Evolutionary conservation across 345 rosid genomes (phyloP).

Genomic region (Syzygium aqueum): DNA sequence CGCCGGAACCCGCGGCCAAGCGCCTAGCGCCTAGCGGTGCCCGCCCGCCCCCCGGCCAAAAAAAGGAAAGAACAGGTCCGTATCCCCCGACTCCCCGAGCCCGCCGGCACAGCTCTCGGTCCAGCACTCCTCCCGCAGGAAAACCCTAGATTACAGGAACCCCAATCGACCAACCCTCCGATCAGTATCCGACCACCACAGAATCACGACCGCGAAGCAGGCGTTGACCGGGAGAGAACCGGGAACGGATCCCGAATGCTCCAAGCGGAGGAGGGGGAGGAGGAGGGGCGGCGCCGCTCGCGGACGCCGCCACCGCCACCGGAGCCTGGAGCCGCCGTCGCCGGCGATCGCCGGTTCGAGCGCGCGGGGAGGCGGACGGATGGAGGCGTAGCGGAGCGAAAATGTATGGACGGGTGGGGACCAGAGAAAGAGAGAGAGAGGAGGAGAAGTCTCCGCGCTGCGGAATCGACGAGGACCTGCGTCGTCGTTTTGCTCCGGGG

Average conservation of each 20-base stretch:
- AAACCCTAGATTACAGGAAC: neutral
- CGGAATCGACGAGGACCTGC: no score
- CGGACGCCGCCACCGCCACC: neutral
- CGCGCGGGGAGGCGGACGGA: neutral
- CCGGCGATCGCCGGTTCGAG: neutral
- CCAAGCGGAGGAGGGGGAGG: neutral
- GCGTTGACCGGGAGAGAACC: neutral
- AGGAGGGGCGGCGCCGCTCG: neutral
- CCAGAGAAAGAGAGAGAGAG: neutral
- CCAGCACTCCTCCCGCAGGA: neutral
- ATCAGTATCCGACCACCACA: neutral
- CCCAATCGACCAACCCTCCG: neutral
- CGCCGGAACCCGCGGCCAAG: neutral
- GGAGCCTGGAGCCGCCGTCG: neutral
- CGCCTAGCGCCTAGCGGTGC: constrained; percentile 10
- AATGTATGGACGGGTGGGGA: neutral
- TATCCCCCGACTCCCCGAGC: neutral
- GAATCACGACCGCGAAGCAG: neutral
- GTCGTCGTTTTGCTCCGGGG: no score
- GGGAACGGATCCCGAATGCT: neutral
- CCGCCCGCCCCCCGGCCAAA: neutral
- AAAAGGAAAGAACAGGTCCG: neutral
- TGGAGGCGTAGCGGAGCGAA: neutral
- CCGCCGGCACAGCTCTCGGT: neutral
- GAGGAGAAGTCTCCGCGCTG: neutral